These are phyloP conservation scores for Phlebiopsis gigantea DNA, from an alignment of 768 basidiomycete species.

Conservation along the genomic window DNA sequence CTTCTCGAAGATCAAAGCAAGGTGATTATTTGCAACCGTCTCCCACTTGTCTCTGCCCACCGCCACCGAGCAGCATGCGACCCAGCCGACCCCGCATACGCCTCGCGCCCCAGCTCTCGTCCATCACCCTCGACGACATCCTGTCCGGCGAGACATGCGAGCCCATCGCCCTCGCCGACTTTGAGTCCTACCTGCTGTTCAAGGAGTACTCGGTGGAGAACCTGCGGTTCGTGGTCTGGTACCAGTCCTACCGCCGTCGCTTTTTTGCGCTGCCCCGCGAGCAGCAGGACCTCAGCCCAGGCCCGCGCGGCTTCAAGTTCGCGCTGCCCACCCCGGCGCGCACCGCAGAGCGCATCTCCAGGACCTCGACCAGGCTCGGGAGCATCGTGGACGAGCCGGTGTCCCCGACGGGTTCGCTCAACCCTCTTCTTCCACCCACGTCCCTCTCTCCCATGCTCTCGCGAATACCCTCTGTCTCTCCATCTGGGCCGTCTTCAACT, in stretches of 20 bases:
- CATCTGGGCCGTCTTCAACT: neutral
- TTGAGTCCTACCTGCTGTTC: slow-evolving; percentile 23
- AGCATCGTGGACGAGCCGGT: neutral
- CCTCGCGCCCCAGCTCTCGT: neutral
- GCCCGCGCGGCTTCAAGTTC: slow-evolving; percentile 6
- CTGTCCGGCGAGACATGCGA: slow-evolving; percentile 35
- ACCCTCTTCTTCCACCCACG: neutral
- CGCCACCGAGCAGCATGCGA: neutral
- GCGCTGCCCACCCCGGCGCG: slow-evolving; percentile 10
- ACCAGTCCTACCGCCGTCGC: slow-evolving; percentile 32
- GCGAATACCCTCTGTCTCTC: neutral
- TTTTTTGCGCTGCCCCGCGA: slow-evolving; percentile 26
- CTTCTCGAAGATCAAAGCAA: neutral
- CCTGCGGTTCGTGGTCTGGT: slow-evolving; percentile 30
- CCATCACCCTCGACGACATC: slow-evolving; percentile 25
- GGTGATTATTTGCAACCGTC: neutral
- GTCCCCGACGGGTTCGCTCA: neutral
- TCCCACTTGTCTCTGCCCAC: neutral
- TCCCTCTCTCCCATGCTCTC: slow-evolving; percentile 3
- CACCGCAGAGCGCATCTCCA: slow-evolving; percentile 9
- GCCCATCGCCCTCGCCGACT: slow-evolving; percentile 31
- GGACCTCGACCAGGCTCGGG: neutral
- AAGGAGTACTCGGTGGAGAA: slow-evolving; percentile 25
- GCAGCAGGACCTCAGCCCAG: slow-evolving; percentile 13
- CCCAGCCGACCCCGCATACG: neutral